A percentile compares a stretch with the other conserved stretches of the same genome.
Conservation (phyloP, 352 stramenopile genomes). For the Phytophthora melonis region DNA sequence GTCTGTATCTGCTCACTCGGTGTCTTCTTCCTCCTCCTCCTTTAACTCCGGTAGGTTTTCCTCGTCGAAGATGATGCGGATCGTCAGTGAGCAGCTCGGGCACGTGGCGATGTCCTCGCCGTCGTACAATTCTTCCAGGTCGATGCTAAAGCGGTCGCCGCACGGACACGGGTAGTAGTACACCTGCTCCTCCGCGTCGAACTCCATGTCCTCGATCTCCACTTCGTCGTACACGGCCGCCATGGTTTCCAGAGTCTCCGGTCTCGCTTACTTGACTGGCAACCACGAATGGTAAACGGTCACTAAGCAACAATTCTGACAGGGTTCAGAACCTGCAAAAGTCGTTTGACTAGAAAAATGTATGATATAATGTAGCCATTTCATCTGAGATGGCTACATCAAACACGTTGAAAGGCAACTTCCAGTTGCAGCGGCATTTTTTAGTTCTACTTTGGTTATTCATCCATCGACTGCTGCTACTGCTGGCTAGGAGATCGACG, state of each 20-base stretch:
- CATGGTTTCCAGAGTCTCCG: slow-evolving; percentile 46
- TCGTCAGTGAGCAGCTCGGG: slow-evolving; percentile 96
- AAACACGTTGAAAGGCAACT: slow-evolving; percentile 15
- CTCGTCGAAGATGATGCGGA: slow-evolving; percentile 97
- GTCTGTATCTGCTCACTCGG: slow-evolving; percentile 5
- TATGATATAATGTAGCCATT: slow-evolving; percentile 15
- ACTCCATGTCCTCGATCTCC: slow-evolving; percentile 98
- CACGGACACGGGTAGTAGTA: slow-evolving; percentile 99
- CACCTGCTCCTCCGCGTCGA: slow-evolving; percentile 92
- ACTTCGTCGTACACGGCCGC: slow-evolving; percentile 97
- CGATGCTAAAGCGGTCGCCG: slow-evolving; percentile 94
- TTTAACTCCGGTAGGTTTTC: slow-evolving; percentile 80
- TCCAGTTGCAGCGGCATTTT: slow-evolving; percentile 6
- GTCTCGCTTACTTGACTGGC: background rate
- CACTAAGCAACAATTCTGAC: background rate
- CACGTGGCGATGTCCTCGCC: slow-evolving; percentile 98
- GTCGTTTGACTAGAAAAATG: slow-evolving; percentile 15
- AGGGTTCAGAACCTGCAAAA: slow-evolving; percentile 26
- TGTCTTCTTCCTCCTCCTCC: slow-evolving; percentile 59
- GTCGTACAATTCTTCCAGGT: slow-evolving; percentile 90
- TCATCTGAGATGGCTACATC: slow-evolving; percentile 18
- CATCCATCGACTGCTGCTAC: slow-evolving; percentile 14
- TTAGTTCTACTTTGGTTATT: slow-evolving; percentile 26
- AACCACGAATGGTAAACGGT: slow-evolving; percentile 26
- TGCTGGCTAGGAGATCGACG: slow-evolving; percentile 1